Percentiles rank a stretch among this genome's conserved stretches.
These are phyloP conservation scores for Cronartium quercuum DNA, from an alignment of 1,284 basidiomycete species.

Conservation along the genomic window DNA sequence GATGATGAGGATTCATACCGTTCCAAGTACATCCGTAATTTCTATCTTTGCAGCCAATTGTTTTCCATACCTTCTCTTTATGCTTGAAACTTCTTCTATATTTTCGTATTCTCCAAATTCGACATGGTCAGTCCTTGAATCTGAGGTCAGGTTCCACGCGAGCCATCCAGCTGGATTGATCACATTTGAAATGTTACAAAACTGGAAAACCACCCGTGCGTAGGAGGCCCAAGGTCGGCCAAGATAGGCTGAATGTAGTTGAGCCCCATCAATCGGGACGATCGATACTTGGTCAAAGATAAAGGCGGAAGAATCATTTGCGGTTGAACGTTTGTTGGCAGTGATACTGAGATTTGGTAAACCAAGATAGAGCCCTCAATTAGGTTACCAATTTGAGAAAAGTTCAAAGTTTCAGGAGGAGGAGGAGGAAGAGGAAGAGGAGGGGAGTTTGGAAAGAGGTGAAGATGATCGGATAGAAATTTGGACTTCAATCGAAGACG, in stretches of 20 bases:
- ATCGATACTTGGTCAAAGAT: constrained; percentile 22
- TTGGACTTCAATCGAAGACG: background rate
- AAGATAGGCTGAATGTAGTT: constrained; percentile 11
- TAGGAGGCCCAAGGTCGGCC: constrained; percentile 20
- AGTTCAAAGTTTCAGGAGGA: background rate
- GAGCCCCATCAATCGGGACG: constrained; percentile 1
- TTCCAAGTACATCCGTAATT: background rate
- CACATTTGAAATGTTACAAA: constrained; percentile 16
- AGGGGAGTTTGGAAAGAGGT: background rate
- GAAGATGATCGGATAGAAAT: background rate
- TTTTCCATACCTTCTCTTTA: background rate
- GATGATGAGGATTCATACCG: background rate
- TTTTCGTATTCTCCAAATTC: constrained; percentile 23
- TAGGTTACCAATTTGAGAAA: background rate
- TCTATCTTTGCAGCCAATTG: background rate
- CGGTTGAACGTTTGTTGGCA: constrained; percentile 5
- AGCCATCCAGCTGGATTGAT: constrained; percentile 25
- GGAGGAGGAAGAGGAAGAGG: background rate
- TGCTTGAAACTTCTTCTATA: constrained; percentile 1
- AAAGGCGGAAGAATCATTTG: constrained; percentile 1
- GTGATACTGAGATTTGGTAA: constrained; percentile 7
- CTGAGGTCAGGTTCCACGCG: constrained; percentile 1
- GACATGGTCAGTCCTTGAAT: constrained; percentile 1
- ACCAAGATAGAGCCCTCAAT: background rate
- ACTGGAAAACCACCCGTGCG: constrained; percentile 22